Evolutionary conservation across 495 filamentous ascomycete species (phyloP), one percentile per base, ranked within the genome.

Genomic region (Aspergillus sclerotioniger): DNA sequence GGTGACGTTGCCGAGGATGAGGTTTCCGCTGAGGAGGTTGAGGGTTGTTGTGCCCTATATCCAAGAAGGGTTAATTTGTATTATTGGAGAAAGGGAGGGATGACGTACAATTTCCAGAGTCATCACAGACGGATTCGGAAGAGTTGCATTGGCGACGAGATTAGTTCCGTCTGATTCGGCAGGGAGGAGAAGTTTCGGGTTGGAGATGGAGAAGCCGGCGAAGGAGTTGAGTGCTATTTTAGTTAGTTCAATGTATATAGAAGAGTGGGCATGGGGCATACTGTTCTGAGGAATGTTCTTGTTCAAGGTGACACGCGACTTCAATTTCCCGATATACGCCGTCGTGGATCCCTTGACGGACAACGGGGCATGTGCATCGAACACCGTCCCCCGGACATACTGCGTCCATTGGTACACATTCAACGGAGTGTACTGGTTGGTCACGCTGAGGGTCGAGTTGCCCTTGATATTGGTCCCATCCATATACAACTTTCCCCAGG

Each of bases 1-100:
- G 39, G 73, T 80, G 41, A 80, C 73, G 54, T 73, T 81, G 57
- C 86, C 86, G 59, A 88, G 73, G 20, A 67, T 15, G 43, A 71
- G 60, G 45, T 68, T 61, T 41, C 68, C 71, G 44, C 62, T 67
- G 32, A 69, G 67, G 53, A 76, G 65, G 33, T 76, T 65, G 8
- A 76, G 69, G 19, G 67, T 57, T 7, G 71, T 63, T 10, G 61
- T 71, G 52, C 71, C 66, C 66, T 66, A 31, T 47, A n/a, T 45
- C 17, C 49, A 6, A 20, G 17, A 7, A 51, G 28, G 19, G 50
- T 37, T 41, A 6, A 2, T 16, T 9, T 52, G 20, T 57, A 16
- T 20, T 2, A 8, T 21, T 47, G 13, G 13, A 28, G 15, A 3
- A 21, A 29, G 37, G 32, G 12, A n/a, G 32, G 35, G 29, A 13